Base-by-base conservation (phyloP, 2,329 filamentous ascomycete genomes). In the Aspergillus ruber region DNA sequence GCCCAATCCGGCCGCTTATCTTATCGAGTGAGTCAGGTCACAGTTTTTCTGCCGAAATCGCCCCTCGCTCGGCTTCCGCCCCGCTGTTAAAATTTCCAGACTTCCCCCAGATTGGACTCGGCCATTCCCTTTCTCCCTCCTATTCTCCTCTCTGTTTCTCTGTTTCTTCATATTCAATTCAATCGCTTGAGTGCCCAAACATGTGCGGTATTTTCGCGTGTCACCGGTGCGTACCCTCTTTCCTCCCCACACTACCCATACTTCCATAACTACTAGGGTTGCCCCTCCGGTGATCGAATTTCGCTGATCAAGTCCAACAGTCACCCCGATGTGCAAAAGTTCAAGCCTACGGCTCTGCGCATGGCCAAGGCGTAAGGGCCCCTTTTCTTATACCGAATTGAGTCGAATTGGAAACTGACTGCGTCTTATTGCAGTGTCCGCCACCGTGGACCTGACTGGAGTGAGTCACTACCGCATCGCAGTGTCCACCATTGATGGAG, bases 181-280 rank as follows among this genome's bases (percentile, higher is more conserved):
- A 60, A 60, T 60, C 58, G 52, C 47, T 55, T 50, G 52, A 64
- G 15, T 39, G 69, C 66, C 56, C 77, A 86, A 86, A 70, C 62
- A 95, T 95, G 90, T 95, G 90, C 85, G 90, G 90, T 73, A 95
- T 96, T 67, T 96, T 96, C 73, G 90, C 89, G 63, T 96, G 90
- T 75, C 88, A 96, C 74, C 78, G 81, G 90, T 95, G 75, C 69
- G 83, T 79, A 29, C 25, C 10, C 9, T 29, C 55, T 78, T 48
- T 32, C 48, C 52, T 38, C 44, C 39, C 40, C 36, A 27, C 43
- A 46, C 41, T 47, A 29, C 25, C 8, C 42, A 20, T 18, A 32
- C 27, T 39, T 35, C 8, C 43, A 20, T 18, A 32, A 36, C 39
- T 29, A 44, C 40, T 43, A 38, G 43, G 42, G 17, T 20, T 33